Percentiles rank a stretch among this genome's conserved stretches.
These are phyloP conservation scores for Clonostachys chloroleuca DNA, from an alignment of 2,329 filamentous ascomycete genomes.

Conservation along the genomic window DNA sequence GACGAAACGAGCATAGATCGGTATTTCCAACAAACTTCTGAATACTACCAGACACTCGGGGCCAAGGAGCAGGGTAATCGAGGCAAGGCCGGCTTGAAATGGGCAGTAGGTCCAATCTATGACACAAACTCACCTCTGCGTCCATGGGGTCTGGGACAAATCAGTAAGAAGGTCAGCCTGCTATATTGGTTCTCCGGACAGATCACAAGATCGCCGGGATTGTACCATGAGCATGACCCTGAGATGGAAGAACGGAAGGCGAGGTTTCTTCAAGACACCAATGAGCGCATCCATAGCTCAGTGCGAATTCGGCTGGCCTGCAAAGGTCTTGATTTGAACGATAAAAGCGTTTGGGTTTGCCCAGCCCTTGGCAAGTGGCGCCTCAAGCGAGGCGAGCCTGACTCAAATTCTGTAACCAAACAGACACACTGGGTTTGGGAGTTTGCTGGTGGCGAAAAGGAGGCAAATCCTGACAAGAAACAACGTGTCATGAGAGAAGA, in stretches of 20 bases:
- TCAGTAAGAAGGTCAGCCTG: conserved; percentile 28
- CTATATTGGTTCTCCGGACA: conserved; percentile 39
- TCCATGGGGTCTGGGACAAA: conserved; percentile 42
- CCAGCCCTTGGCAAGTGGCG: conserved; percentile 39
- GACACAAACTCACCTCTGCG: conserved; percentile 39
- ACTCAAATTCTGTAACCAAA: conserved; percentile 25
- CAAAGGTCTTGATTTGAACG: conserved; percentile 43
- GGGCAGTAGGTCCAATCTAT: conserved; percentile 45
- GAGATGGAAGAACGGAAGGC: conserved; percentile 25
- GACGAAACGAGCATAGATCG: conserved; percentile 32
- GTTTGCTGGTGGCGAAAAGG: conserved; percentile 37
- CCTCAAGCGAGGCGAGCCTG: conserved; percentile 26
- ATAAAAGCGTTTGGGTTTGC: conserved; percentile 40
- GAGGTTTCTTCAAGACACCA: conserved; percentile 43
- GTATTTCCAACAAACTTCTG: conserved; percentile 26
- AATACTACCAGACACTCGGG: conserved; percentile 19
- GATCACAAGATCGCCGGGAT: conserved; percentile 38
- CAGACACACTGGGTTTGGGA: conserved; percentile 46
- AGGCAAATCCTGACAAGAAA: conserved; percentile 31
- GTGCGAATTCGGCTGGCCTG: conserved; percentile 48
- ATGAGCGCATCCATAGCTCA: conserved; percentile 50
- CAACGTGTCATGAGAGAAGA: conserved; percentile 45
- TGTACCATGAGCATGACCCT: conserved; percentile 39
- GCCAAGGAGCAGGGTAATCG: conserved; percentile 1
- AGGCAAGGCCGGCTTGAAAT: conserved; percentile 13